A percentile compares a stretch with the other conserved stretches of the same genome.
Conservation (phyloP, 2,329 filamentous ascomycete species). For the Fusarium sp. region DNA sequence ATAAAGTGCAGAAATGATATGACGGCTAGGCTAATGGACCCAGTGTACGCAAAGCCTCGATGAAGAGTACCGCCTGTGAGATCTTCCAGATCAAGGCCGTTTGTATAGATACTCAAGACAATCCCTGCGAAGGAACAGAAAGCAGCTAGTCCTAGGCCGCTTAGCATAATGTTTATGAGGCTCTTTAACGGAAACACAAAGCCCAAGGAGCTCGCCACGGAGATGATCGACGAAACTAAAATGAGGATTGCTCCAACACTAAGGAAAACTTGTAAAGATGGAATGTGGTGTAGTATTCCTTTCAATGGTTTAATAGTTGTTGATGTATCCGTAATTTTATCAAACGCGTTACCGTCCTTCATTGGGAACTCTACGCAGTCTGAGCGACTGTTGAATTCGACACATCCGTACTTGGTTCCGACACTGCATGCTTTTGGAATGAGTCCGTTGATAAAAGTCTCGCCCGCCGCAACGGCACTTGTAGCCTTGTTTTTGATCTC, state of each 20-base stretch:
- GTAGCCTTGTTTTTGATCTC: slow-evolving; percentile 12
- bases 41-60: no score
- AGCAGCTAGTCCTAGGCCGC: background rate
- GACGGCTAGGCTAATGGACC: no score
- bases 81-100: no score
- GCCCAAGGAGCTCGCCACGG: background rate
- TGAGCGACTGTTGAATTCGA: slow-evolving; percentile 9
- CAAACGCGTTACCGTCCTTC: slow-evolving; percentile 3
- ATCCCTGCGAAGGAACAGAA: no score
- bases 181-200: slow-evolving; percentile 6
- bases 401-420: slow-evolving; percentile 7
- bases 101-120: no score
- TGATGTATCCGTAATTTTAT: slow-evolving; percentile 5
- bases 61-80: no score
- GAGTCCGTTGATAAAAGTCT: slow-evolving; percentile 10
- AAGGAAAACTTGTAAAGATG: slow-evolving; percentile 1
- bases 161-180: slow-evolving; percentile 1
- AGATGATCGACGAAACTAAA: slow-evolving; percentile 1
- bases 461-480: slow-evolving; percentile 11
- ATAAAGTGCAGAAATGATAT: no score
- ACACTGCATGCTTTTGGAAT: slow-evolving; percentile 5
- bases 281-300: background rate
- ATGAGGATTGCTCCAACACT: background rate
- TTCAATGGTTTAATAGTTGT: background rate
- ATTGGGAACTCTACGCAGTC: slow-evolving; percentile 12